Evolutionary conservation across 805 yeast species (phyloP).

Genomic region (Lachancea cidri): DNA sequence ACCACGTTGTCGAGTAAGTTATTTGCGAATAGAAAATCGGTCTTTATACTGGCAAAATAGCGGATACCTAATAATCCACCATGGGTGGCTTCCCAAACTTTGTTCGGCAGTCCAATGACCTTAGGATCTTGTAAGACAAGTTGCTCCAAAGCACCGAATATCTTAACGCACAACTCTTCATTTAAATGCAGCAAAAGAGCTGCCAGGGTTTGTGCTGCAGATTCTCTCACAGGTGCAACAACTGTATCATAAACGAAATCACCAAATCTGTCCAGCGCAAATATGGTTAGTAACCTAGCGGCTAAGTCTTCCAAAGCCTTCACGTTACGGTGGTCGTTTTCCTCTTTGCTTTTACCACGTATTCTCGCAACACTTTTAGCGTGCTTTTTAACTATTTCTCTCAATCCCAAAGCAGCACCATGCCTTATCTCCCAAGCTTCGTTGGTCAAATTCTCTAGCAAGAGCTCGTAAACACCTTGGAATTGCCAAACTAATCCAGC

Average conservation of each 20-base stretch:
- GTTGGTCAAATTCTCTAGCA: conserved; percentile 72
- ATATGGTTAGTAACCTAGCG: conserved; percentile 75
- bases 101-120: conserved; percentile 35
- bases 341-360: conserved; percentile 51
- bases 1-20: conserved; percentile 63
- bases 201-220: conserved; percentile 91
- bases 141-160: conserved; percentile 60
- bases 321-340: conserved; percentile 61
- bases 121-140: conserved; percentile 60
- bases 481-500: conserved; percentile 87
- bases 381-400: conserved; percentile 70
- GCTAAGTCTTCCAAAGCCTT: conserved; percentile 82
- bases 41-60: conserved; percentile 85
- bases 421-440: conserved; percentile 94
- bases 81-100: conserved; percentile 95
- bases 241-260: conserved; percentile 97
- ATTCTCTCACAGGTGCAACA: conserved; percentile 96
- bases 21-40: conserved; percentile 62
- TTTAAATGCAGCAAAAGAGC: conserved; percentile 74
- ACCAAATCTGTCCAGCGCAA: conserved; percentile 92
- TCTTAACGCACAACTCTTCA: conserved; percentile 48
- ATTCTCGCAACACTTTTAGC: conserved; percentile 84
- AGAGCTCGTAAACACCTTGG: conserved; percentile 83
- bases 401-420: conserved; percentile 87
- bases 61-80: conserved; percentile 94